A percentile compares a stretch with the other conserved stretches of the same genome.
Evolutionary conservation across 148 eudicot genomes (phyloP).

Genomic region (Chenopodium album): DNA sequence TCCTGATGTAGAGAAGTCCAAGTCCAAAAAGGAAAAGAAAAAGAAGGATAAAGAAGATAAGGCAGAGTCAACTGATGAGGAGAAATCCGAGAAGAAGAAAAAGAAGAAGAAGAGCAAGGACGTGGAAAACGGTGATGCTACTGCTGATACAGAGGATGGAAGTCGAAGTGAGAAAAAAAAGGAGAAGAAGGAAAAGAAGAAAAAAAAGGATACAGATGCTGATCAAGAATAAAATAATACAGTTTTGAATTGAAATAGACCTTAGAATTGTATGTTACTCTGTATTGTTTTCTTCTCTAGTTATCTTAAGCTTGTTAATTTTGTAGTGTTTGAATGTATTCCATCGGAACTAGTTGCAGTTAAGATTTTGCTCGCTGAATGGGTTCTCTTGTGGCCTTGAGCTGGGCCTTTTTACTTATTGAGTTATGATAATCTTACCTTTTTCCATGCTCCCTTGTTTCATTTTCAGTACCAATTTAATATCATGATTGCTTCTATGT

Average conservation of each 20-base stretch:
- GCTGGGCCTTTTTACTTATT: background rate
- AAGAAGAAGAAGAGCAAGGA: slow-evolving; percentile 53
- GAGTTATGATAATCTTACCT: slow-evolving; percentile 7
- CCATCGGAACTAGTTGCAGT: slow-evolving; percentile 8
- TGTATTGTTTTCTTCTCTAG: background rate
- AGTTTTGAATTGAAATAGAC: slow-evolving; percentile 16
- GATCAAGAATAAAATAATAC: slow-evolving; percentile 37
- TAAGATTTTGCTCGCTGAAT: slow-evolving; percentile 15
- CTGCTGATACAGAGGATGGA: slow-evolving; percentile 33
- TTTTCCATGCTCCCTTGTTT: background rate
- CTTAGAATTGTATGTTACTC: slow-evolving; percentile 31
- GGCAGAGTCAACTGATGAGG: slow-evolving; percentile 53
- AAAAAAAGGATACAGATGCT: slow-evolving; percentile 62
- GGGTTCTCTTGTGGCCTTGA: slow-evolving; percentile 4
- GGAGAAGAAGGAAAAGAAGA: slow-evolving; percentile 68
- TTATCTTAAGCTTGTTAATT: slow-evolving; percentile 15
- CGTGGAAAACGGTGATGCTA: slow-evolving; percentile 35
- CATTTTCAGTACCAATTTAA: background rate
- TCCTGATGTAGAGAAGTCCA: slow-evolving; percentile 36
- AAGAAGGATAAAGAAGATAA: slow-evolving; percentile 51
- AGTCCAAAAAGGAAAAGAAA: slow-evolving; percentile 47
- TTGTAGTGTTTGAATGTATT: slow-evolving; percentile 22
- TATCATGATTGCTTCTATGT: background rate
- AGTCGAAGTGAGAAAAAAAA: slow-evolving; percentile 51
- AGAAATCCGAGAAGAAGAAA: slow-evolving; percentile 59